A percentile compares a stretch with the other conserved stretches of the same genome.
Evolutionary conservation across 768 basidiomycete species (phyloP).

Genomic region (Tricholoma saponaceum): DNA sequence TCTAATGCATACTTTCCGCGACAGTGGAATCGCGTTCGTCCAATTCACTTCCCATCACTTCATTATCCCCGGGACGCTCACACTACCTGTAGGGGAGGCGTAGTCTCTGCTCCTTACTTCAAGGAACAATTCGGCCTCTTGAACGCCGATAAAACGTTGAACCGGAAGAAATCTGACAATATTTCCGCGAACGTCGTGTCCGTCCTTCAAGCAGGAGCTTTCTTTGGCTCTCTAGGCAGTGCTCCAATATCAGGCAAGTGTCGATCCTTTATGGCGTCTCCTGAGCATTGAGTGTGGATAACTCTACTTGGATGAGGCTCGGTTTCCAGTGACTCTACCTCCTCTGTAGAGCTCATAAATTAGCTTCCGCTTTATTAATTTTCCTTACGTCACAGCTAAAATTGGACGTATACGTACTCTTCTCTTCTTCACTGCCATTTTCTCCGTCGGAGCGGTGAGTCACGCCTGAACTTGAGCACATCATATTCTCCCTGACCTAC

Average conservation of each 20-base stretch:
- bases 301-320: not conserved
- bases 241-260: slow-evolving; percentile 1
- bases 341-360: no score
- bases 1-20: not conserved
- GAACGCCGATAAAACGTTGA: not conserved
- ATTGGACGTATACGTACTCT: slow-evolving; percentile 71
- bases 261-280: not conserved
- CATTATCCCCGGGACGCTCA: not conserved
- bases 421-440: slow-evolving; percentile 56
- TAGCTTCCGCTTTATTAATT: not conserved
- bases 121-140: slow-evolving; percentile 1
- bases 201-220: slow-evolving; percentile 4
- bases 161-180: not conserved
- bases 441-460: slow-evolving; percentile 68
- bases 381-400: slow-evolving; percentile 34
- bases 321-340: no score
- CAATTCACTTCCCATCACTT: not conserved
- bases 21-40: slow-evolving; percentile 19
- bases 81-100: slow-evolving; percentile 10
- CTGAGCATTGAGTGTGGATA: not conserved
- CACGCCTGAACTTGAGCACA: not conserved
- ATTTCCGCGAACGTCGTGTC: slow-evolving; percentile 2
- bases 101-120: slow-evolving; percentile 8
- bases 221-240: slow-evolving; percentile 1
- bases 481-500: not conserved